Percentiles rank a stretch among this genome's conserved stretches.
Conservation (phyloP, 140 eudicot genomes). For the Oenanthe javanica region DNA sequence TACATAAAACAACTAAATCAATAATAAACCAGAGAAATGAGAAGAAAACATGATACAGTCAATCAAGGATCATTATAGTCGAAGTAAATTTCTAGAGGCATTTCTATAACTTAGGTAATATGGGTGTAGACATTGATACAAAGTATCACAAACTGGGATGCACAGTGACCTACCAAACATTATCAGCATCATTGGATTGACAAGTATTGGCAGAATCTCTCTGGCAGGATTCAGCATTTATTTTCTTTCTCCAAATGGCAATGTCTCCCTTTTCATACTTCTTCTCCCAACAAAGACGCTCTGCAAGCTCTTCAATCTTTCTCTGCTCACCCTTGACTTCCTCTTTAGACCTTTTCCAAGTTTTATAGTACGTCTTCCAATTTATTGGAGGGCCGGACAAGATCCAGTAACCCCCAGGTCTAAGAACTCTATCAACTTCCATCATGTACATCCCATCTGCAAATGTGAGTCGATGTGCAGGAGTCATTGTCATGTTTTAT, state of each 20-base stretch:
- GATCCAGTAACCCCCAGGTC: conserved; percentile 98
- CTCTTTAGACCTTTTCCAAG: conserved; percentile 85
- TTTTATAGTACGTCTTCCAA: conserved; percentile 74
- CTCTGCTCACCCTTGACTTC: conserved; percentile 74
- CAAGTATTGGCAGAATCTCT: conserved; percentile 44
- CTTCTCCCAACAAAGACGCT: conserved; percentile 93
- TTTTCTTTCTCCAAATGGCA: conserved; percentile 74
- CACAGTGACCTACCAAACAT: conserved; percentile 62
- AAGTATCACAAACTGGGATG: neutral
- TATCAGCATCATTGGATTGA: conserved; percentile 57
- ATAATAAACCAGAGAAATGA: neutral
- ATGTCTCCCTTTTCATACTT: conserved; percentile 92
- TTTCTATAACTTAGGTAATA: neutral
- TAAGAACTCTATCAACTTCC: conserved; percentile 96
- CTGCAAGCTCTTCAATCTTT: conserved; percentile 83
- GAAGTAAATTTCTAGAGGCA: neutral
- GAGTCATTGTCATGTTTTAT: neutral
- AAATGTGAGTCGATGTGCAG: conserved; percentile 2
- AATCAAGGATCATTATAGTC: neutral
- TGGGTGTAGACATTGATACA: neutral
- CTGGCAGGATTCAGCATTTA: conserved; percentile 55
- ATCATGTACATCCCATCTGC: conserved; percentile 81
- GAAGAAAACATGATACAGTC: neutral
- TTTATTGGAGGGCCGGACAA: conserved; percentile 98
- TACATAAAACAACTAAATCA: neutral